Percentiles rank a stretch among this genome's conserved stretches.
Conservation (phyloP, 1,284 basidiomycete genomes). For the Amylostereum areolatum region DNA sequence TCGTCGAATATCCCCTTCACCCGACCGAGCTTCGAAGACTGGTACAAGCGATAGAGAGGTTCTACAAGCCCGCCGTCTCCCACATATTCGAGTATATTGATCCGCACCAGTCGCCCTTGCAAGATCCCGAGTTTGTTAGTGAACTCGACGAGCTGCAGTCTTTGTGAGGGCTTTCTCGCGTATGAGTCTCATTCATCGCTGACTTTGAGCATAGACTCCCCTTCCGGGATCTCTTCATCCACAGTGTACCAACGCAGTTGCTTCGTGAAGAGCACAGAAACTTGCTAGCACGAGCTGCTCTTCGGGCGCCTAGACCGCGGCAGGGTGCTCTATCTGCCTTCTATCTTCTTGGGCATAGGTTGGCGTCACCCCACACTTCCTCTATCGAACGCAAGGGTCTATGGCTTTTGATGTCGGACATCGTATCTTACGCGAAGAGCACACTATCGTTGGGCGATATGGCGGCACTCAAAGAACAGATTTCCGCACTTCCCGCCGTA, state of each 20-base stretch:
- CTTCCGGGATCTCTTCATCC: slow-evolving; percentile 16
- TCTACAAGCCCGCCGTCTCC: slow-evolving; percentile 37
- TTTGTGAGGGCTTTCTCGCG: slow-evolving; percentile 2
- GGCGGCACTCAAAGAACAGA: slow-evolving; percentile 29
- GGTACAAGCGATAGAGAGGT: slow-evolving; percentile 25
- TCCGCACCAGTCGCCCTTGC: slow-evolving; percentile 24
- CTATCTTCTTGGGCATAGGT: slow-evolving; percentile 8
- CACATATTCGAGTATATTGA: slow-evolving; percentile 37
- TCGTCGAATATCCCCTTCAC: slow-evolving; percentile 31
- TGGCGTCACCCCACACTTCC: background rate
- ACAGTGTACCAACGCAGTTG: slow-evolving; percentile 11
- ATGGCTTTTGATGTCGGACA: slow-evolving; percentile 7
- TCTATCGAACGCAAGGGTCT: background rate
- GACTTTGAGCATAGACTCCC: slow-evolving; percentile 8
- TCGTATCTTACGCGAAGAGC: slow-evolving; percentile 15
- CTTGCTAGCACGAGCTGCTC: slow-evolving; percentile 1
- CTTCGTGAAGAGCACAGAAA: slow-evolving; percentile 1
- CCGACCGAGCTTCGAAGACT: slow-evolving; percentile 35
- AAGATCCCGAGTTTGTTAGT: slow-evolving; percentile 7
- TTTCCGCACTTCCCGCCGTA: slow-evolving; percentile 28
- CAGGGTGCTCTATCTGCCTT: slow-evolving; percentile 8
- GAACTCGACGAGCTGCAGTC: slow-evolving; percentile 1
- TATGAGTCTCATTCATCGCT: background rate
- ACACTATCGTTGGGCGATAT: slow-evolving; percentile 22
- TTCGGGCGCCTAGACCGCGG: background rate